Percentiles rank a stretch among this genome's conserved stretches.
phyloP scores from a whole-genome alignment of 352 stramenopile genomes.

The Pythium myriotylum region DNA sequence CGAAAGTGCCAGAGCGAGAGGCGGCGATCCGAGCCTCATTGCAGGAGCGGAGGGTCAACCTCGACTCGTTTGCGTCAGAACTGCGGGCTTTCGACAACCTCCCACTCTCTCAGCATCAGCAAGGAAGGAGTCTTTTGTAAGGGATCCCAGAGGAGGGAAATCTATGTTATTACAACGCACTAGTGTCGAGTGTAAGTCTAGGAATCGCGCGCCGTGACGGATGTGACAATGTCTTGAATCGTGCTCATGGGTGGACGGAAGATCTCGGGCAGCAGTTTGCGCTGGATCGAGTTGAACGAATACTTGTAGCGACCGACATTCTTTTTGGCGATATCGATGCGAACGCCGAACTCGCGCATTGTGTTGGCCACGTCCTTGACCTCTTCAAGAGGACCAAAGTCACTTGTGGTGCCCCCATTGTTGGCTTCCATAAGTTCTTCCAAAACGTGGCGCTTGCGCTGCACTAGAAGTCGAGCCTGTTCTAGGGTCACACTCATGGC shows the following conservation, averaged over 20 bases:
- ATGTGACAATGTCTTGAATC: conserved; percentile 93
- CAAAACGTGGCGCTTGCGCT: conserved; percentile 72
- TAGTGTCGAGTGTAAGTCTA: conserved; percentile 28
- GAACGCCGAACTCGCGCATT: conserved; percentile 91
- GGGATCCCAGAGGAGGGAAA: background rate
- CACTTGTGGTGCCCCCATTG: conserved; percentile 33
- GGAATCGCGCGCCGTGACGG: conserved; percentile 86
- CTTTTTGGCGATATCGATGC: conserved; percentile 96
- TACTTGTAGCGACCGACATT: conserved; percentile 96
- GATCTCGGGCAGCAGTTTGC: conserved; percentile 94
- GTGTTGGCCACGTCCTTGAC: conserved; percentile 85
- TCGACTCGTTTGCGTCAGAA: conserved; percentile 4
- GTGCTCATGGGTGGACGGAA: conserved; percentile 89
- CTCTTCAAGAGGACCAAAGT: conserved; percentile 67
- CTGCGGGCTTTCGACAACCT: background rate
- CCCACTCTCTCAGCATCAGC: background rate
- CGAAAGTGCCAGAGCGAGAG: conserved; percentile 3
- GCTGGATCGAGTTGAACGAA: conserved; percentile 97
- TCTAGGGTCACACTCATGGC: conserved; percentile 97
- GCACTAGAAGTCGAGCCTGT: conserved; percentile 88
- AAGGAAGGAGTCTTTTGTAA: background rate
- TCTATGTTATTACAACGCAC: conserved; percentile 7
- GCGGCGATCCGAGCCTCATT: background rate
- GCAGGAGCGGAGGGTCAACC: background rate
- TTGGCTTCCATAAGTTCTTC: conserved; percentile 69